Evolutionary conservation across 176 grass and related monocot genomes (phyloP).

Genomic region (Musa beccarii): DNA sequence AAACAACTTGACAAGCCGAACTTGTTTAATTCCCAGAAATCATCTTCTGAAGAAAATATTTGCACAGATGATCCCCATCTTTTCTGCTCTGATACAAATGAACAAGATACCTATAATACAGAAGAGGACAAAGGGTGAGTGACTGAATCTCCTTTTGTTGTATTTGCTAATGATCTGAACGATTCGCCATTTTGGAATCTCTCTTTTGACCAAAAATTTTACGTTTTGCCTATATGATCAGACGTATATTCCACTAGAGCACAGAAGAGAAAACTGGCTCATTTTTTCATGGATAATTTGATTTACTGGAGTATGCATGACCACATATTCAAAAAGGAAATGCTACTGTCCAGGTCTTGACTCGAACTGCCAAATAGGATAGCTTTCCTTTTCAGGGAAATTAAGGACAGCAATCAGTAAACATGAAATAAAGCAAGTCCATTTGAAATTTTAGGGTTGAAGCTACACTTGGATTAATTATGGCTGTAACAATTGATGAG

Average conservation of each 20-base stretch:
- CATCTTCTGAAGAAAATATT: conserved; percentile 31
- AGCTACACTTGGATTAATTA: too few relatives aligned
- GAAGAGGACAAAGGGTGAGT: neutral
- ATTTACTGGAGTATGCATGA: too few relatives aligned
- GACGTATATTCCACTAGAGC: neutral
- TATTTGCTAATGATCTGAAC: neutral
- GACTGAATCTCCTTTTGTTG: neutral
- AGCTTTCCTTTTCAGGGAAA: too few relatives aligned
- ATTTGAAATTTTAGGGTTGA: too few relatives aligned
- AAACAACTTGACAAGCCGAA: neutral
- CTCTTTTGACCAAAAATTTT: neutral
- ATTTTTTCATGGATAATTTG: neutral
- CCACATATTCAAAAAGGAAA: too few relatives aligned
- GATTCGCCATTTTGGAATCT: neutral
- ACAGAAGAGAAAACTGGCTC: neutral
- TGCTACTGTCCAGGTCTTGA: too few relatives aligned
- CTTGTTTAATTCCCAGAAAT: conserved; percentile 5
- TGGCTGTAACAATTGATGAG: too few relatives aligned
- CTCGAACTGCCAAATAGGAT: too few relatives aligned
- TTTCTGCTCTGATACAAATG: conserved; percentile 31
- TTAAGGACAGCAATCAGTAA: too few relatives aligned
- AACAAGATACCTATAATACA: conserved; percentile 15
- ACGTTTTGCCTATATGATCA: neutral
- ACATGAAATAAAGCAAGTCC: too few relatives aligned
- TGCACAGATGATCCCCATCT: conserved; percentile 30